Evolutionary conservation across 1,284 basidiomycete species (phyloP).

Genomic region (Volvariella surrecta): DNA sequence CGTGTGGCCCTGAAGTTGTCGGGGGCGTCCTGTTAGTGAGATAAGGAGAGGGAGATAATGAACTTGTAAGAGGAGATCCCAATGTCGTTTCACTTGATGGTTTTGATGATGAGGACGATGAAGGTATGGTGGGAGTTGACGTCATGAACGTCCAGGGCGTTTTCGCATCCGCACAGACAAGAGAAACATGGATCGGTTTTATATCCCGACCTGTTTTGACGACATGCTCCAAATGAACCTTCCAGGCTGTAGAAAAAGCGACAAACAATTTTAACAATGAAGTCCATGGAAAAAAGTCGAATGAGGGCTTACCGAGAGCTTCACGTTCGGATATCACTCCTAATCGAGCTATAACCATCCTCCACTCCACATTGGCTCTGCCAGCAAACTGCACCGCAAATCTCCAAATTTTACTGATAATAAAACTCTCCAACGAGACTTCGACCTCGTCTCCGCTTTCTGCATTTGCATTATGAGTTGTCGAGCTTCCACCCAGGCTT

Average conservation of each 20-base stretch:
- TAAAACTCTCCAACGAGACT: constrained; percentile 24
- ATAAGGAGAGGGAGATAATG: too few relatives aligned
- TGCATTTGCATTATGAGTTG: constrained; percentile 6
- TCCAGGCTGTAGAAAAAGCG: constrained; percentile 50
- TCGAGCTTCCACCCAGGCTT: too few relatives aligned
- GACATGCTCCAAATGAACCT: constrained; percentile 33
- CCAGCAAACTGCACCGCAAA: constrained; percentile 53
- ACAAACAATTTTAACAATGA: constrained; percentile 2
- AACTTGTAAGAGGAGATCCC: constrained; percentile 5
- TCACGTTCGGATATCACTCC: constrained; percentile 52
- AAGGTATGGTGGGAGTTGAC: not conserved
- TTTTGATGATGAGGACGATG: constrained; percentile 26
- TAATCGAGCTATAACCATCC: constrained; percentile 59
- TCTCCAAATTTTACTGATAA: constrained; percentile 54
- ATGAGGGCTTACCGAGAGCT: constrained; percentile 48
- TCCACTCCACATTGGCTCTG: constrained; percentile 70
- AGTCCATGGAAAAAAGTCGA: not conserved
- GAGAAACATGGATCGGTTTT: constrained; percentile 38
- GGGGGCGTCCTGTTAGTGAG: too few relatives aligned
- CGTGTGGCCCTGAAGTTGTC: too few relatives aligned
- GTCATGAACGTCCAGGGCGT: constrained; percentile 33
- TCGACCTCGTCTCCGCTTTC: constrained; percentile 11
- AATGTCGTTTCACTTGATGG: constrained; percentile 8
- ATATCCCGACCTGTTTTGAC: constrained; percentile 25
- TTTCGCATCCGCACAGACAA: constrained; percentile 48